Percentiles rank a stretch among this genome's conserved stretches.
These are phyloP conservation scores for Miamiensis avidus DNA, from an alignment of 169 alveolate species.

Conservation along the genomic window DNA sequence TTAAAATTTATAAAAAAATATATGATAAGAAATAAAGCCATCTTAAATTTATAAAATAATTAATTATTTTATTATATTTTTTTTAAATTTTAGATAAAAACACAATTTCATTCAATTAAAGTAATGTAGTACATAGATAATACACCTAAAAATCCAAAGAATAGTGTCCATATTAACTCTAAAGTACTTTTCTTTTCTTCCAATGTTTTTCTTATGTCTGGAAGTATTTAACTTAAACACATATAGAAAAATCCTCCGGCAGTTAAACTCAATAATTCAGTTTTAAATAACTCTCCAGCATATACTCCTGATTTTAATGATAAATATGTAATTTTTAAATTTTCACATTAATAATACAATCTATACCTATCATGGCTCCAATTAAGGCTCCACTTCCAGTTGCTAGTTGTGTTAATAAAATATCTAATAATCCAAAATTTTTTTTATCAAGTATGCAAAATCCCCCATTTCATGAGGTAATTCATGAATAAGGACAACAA, in stretches of 20 bases:
- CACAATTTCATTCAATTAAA: constrained; percentile 62
- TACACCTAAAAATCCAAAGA: constrained; percentile 40
- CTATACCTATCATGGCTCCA: constrained; percentile 62
- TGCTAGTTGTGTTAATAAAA: constrained; percentile 61
- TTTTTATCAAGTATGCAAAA: constrained; percentile 70
- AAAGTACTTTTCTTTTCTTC: constrained; percentile 30
- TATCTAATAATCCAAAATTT: constrained; percentile 54
- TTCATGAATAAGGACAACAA: constrained; percentile 84
- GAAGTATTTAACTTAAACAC: constrained; percentile 40
- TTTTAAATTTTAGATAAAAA: no score
- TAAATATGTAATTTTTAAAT: not conserved
- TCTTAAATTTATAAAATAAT: no score
- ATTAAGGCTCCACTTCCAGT: constrained; percentile 78
- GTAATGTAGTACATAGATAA: constrained; percentile 58
- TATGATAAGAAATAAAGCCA: no score
- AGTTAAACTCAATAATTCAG: constrained; percentile 67
- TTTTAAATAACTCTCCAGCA: constrained; percentile 62
- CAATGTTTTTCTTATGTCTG: constrained; percentile 57
- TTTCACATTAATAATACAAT: not conserved
- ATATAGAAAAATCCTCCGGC: constrained; percentile 80
- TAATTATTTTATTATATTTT: no score
- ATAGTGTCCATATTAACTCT: constrained; percentile 9
- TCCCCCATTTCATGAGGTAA: constrained; percentile 88
- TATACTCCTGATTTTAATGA: constrained; percentile 13
- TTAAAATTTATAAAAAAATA: no score